phyloP scores from a whole-genome alignment of 331 rosid species.

The Rhamnella rubrinervis region DNA sequence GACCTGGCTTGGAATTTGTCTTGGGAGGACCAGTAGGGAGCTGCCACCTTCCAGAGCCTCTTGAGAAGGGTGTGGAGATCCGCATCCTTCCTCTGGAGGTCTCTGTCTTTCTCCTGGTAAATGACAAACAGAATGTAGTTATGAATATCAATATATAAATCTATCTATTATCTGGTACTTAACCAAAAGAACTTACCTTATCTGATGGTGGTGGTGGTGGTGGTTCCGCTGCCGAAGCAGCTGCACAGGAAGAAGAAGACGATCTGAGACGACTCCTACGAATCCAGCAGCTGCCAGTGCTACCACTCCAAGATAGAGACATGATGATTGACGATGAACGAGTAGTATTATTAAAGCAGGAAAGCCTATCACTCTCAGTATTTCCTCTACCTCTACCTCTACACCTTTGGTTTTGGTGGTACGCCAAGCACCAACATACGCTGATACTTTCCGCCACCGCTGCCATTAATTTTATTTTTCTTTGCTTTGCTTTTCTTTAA shows the following conservation, averaged over 20 bases:
- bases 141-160: not conserved
- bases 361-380: not conserved
- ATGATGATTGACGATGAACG: no score
- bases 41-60: constrained; percentile 93
- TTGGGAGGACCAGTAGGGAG: constrained; percentile 81
- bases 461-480: no score
- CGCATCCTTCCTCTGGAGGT: constrained; percentile 40
- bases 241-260: not conserved
- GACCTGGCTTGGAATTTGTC: constrained; percentile 72
- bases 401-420: no score
- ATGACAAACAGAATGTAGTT: not conserved
- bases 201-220: not conserved
- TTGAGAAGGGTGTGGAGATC: constrained; percentile 54
- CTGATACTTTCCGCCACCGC: no score
- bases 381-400: not conserved
- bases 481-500: no score
- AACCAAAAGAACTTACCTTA: not conserved
- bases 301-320: not conserved
- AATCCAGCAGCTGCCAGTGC: not conserved
- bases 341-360: no score
- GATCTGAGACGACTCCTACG: not conserved
- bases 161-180: no score
- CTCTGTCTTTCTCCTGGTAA: constrained; percentile 1
- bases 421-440: no score
- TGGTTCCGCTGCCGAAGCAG: not conserved